Evolutionary conservation across 768 basidiomycete genomes (phyloP).

Genomic region (Phlebiopsis flavidoalba): DNA sequence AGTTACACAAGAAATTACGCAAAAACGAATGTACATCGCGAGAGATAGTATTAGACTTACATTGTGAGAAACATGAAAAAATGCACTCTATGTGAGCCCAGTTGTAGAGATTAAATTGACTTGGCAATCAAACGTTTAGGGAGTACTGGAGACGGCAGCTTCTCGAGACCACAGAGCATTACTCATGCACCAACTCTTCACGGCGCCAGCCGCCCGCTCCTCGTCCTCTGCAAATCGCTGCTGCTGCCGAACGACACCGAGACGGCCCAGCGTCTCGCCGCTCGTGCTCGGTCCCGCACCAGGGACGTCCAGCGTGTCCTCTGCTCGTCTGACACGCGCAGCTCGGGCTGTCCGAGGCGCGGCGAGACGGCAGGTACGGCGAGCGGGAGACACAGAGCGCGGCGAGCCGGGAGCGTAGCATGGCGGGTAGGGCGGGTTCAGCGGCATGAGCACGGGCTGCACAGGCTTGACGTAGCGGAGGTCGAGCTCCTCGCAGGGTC

Average conservation of each 20-base stretch:
- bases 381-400: neutral
- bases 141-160: neutral
- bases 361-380: slow-evolving; percentile 9
- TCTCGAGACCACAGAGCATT: neutral
- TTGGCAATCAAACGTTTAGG: neutral
- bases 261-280: neutral
- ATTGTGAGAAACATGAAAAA: neutral
- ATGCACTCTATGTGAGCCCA: neutral
- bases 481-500: slow-evolving; percentile 68
- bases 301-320: slow-evolving; percentile 4
- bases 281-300: neutral
- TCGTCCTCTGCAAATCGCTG: neutral
- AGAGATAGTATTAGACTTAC: neutral
- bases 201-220: neutral
- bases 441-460: slow-evolving; percentile 63
- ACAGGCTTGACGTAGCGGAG: slow-evolving; percentile 65
- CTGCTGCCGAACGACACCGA: neutral
- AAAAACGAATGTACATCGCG: neutral
- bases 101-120: neutral
- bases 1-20: neutral
- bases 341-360: neutral
- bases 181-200: neutral
- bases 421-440: slow-evolving; percentile 10
- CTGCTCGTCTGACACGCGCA: neutral
- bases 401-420: slow-evolving; percentile 5